Conservation (phyloP, 1,284 basidiomycete species). For the Puccinia novopanici region DNA sequence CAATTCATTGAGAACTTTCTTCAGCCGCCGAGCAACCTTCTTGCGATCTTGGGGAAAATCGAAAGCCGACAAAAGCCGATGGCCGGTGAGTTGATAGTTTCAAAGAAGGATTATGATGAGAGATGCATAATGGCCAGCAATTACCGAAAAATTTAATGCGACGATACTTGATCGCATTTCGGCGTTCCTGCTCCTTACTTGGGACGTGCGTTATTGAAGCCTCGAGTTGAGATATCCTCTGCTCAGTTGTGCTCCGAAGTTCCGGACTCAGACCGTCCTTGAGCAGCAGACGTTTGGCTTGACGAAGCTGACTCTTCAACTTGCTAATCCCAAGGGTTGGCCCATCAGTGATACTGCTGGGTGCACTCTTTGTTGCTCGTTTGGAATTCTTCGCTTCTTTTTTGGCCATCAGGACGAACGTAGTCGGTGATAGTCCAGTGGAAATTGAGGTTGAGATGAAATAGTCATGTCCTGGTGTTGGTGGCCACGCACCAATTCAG, state of each 20-base stretch:
- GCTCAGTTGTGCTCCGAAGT: conserved; percentile 20
- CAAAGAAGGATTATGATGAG: neutral
- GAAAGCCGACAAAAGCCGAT: neutral
- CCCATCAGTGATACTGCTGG: neutral
- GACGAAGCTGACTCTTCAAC: conserved; percentile 49
- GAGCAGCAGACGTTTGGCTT: conserved; percentile 37
- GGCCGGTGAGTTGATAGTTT: neutral
- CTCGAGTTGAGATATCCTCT: conserved; percentile 26
- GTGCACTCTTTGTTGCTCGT: conserved; percentile 65
- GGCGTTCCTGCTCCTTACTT: conserved; percentile 39
- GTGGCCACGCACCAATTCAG: too few relatives aligned
- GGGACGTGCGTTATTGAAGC: conserved; percentile 8
- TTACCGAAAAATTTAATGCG: conserved; percentile 48
- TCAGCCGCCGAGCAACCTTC: conserved; percentile 36
- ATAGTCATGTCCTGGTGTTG: too few relatives aligned
- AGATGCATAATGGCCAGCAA: neutral
- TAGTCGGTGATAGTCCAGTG: neutral
- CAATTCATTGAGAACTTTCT: conserved; percentile 29
- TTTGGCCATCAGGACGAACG: neutral
- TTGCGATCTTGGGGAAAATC: conserved; percentile 33
- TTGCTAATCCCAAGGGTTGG: conserved; percentile 29
- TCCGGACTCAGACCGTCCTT: conserved; percentile 34
- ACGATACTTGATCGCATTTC: conserved; percentile 48
- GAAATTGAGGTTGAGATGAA: neutral
- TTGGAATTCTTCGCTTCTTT: conserved; percentile 66